Base-by-base conservation (phyloP, 192 early-diverging fungal genomes). In the Coemansia interrupta region DNA sequence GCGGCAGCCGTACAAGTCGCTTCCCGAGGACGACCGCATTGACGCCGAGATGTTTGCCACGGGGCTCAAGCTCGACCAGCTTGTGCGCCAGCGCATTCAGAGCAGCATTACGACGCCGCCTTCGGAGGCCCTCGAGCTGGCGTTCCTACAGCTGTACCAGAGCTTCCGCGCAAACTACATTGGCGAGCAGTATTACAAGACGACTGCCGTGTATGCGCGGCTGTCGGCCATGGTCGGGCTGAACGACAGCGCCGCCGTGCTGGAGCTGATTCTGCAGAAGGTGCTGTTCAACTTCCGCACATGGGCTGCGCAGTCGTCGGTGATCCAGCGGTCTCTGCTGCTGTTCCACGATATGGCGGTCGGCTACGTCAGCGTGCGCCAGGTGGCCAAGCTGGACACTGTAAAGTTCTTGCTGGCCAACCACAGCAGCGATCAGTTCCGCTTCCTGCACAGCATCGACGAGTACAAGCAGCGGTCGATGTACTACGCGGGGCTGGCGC, bases 161-260 rank as follows among this genome's bases (percentile, higher is more conserved):
- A 75, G 82, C 45, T 94, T 95, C 68, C 80, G 88, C 11, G 86
- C 89, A 48, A 84, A 85, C 17, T 94, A 94, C 61, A 82, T 94
- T 24, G 87, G 92, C 53, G 90, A 93, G 60, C 79, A 80, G 23
- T 62, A 80, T 19, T 70, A 81, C 44, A 79, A 80, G 44, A 80
- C 73, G 7, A 70, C 83, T 0, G 77, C 92, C 57, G 84, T 92
- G 8, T 94, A 87, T 53, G 68, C 73, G 0, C 64, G 82, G 30
- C 68, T 94, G 42, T 76, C 82, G 14, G 84, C 85, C 45, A 58
- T 80, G 24, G 86, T 90, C 64, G 87, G 86, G 14, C 64, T 93
- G 29, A 83, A 82, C 32, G 85, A 88, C 64, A 82, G 84, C 62
- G 17, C 54, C 56, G 53, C 32, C 15, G 60, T 77, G 9, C 58